Conservation (phyloP, 1,284 basidiomycete species). For the Entoloma clypeatum region DNA sequence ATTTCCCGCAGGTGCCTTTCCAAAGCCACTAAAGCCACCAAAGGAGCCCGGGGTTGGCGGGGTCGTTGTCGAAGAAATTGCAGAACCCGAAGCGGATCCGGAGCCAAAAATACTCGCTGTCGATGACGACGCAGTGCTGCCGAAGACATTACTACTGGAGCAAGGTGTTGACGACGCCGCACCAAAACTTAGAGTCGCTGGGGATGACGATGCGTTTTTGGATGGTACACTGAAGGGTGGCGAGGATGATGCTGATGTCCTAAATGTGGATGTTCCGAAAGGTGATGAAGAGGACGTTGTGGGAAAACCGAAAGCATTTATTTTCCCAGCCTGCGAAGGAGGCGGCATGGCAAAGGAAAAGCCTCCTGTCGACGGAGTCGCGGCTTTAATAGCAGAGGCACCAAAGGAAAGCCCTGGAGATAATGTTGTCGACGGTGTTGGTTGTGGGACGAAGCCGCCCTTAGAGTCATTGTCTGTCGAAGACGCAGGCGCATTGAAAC, state of each 20-base stretch:
- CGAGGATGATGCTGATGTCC: too few species aligned
- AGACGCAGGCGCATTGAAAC: slow-evolving; percentile 20
- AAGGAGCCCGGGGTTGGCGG: slow-evolving; percentile 26
- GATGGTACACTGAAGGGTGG: background rate
- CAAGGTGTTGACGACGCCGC: background rate
- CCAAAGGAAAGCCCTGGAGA: too few species aligned
- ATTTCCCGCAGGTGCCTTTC: slow-evolving; percentile 35
- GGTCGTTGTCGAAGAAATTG: slow-evolving; percentile 8
- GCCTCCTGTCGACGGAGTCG: background rate
- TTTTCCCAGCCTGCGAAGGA: slow-evolving; percentile 6
- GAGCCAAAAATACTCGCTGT: slow-evolving; percentile 12
- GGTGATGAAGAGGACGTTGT: slow-evolving; percentile 3
- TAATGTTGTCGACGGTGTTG: slow-evolving; percentile 14
- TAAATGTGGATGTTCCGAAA: slow-evolving; percentile 4
- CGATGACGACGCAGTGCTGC: slow-evolving; percentile 8
- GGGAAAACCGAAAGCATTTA: slow-evolving; percentile 3
- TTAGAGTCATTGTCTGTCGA: slow-evolving; percentile 14
- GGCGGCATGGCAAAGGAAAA: slow-evolving; percentile 12
- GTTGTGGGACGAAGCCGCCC: slow-evolving; percentile 22
- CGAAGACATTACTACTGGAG: slow-evolving; percentile 5
- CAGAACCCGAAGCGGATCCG: slow-evolving; percentile 5
- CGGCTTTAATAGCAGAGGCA: too few species aligned
- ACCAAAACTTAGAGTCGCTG: slow-evolving; percentile 10
- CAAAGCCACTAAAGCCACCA: slow-evolving; percentile 28
- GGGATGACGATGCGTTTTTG: slow-evolving; percentile 1